Base-by-base conservation (phyloP, 768 basidiomycete genomes). In the Nevesoporus exiguus region DNA sequence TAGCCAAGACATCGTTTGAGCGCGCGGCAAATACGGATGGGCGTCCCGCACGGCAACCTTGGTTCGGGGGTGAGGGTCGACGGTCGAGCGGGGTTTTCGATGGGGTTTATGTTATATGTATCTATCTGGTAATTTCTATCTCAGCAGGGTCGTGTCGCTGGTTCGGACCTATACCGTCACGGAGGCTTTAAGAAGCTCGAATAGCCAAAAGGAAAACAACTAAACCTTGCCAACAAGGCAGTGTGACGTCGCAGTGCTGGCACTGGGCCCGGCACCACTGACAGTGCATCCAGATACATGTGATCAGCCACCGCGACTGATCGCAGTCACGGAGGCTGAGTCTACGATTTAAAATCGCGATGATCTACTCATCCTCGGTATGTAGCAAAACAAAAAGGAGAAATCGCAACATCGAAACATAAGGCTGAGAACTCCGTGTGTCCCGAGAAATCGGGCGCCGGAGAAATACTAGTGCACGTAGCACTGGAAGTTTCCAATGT, bases 1-100 rank as follows among this genome's bases (percentile, higher is more conserved):
- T 27, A 70, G 45, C 68, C 67, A 69, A 53, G 70, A 69, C 69
- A 69, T 71, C 0, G n/a, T n/a, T n/a, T n/a, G n/a, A n/a, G n/a
- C n/a, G n/a, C n/a, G n/a, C n/a, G n/a, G n/a, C n/a, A n/a, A n/a
- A n/a, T n/a, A n/a, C 19, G 36, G 27, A 34, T 34, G 33, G 19
- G 25, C 6, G 42, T 21, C 22, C 19, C 8, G 14, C n/a, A 43
- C 15, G 21, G 27, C 29, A 29, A 29, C 27, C 21, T 27, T 9
- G 8, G 13, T 11, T 21, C 9, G 19, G 15, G 37, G 40, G 51
- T 34, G 54, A 24, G 40, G 52, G 10, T 25, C 14, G 24, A 43
- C 29, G 36, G 17, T 19, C 41, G 17, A 21, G 30, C 21, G 14
- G 31, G 22, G 15, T 29, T 29, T 39, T 22, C n/a, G 46, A 37